Percentiles rank a stretch among this genome's conserved stretches.
Evolutionary conservation across 2,329 filamentous ascomycete genomes (phyloP).

Genomic region (Plectosphaerella cucumerina): DNA sequence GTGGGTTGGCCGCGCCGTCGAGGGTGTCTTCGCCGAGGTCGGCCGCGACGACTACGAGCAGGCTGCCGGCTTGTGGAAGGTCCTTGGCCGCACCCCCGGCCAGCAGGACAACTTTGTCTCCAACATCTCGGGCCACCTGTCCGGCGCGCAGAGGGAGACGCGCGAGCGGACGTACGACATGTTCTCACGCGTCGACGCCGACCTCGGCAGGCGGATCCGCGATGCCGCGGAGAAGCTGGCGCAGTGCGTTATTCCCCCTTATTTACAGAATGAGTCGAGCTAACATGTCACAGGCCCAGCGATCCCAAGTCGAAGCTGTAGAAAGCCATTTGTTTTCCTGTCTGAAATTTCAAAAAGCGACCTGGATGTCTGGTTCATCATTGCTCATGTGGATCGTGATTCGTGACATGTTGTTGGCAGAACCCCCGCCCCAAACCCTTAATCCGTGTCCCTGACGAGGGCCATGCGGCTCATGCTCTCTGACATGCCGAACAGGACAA

Average conservation of each 20-base stretch:
- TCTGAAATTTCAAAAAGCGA: too few relatives aligned
- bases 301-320: constrained; percentile 8
- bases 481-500: not conserved
- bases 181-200: constrained; percentile 52
- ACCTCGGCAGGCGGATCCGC: constrained; percentile 48
- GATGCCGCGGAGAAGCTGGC: constrained; percentile 46
- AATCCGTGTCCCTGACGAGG: not conserved
- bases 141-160: constrained; percentile 47
- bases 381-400: too few relatives aligned
- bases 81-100: constrained; percentile 41
- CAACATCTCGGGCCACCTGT: constrained; percentile 56
- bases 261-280: not conserved
- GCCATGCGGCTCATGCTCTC: not conserved
- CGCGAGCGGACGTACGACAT: constrained; percentile 56
- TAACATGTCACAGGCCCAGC: constrained; percentile 5
- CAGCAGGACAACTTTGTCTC: constrained; percentile 59
- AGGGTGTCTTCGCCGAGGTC: constrained; percentile 38
- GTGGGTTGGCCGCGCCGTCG: constrained; percentile 41
- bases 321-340: not conserved
- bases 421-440: not conserved
- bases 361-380: too few relatives aligned
- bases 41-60: constrained; percentile 47
- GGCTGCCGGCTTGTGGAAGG: constrained; percentile 42
- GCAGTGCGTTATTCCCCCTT: constrained; percentile 9
- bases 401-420: too few relatives aligned